Conservation (phyloP, 257 asterid species). For the Solanum neorickii region DNA sequence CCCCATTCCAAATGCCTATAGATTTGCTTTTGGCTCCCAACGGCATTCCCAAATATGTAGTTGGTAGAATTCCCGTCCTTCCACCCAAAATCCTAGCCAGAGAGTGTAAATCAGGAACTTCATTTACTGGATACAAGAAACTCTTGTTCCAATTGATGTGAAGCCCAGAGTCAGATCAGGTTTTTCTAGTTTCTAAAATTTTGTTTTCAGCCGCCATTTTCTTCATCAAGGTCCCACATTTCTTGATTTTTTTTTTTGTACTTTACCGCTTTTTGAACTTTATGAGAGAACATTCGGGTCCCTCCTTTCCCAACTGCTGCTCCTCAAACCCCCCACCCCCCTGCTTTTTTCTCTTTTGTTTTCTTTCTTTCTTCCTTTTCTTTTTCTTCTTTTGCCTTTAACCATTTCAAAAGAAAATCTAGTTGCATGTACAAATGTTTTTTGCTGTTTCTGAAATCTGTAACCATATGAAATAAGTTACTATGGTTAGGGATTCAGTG, state of each 20-base stretch:
- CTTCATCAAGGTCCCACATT: not conserved
- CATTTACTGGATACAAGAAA: too few relatives aligned
- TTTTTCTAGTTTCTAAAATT: not conserved
- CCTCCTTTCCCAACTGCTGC: not conserved
- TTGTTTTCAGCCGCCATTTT: not conserved
- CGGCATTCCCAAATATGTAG: too few relatives aligned
- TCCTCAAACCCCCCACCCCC: not conserved
- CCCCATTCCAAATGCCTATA: too few relatives aligned
- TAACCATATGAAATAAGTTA: not conserved
- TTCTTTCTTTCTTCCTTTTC: not conserved
- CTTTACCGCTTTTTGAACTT: not conserved
- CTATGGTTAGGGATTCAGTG: not conserved
- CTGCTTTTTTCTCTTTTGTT: not conserved
- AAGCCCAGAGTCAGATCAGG: not conserved
- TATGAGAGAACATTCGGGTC: not conserved
- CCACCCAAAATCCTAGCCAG: too few relatives aligned
- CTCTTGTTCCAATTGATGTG: too few relatives aligned
- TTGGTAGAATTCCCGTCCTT: too few relatives aligned
- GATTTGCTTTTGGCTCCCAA: too few relatives aligned
- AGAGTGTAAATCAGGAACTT: too few relatives aligned
- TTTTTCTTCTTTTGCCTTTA: not conserved
- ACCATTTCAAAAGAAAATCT: not conserved
- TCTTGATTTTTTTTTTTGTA: not conserved
- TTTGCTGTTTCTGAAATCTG: not conserved
- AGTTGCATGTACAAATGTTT: not conserved